Evolutionary conservation across 192 early-diverging fungal species (phyloP).

Genomic region (Coemansia guatemalensis): DNA sequence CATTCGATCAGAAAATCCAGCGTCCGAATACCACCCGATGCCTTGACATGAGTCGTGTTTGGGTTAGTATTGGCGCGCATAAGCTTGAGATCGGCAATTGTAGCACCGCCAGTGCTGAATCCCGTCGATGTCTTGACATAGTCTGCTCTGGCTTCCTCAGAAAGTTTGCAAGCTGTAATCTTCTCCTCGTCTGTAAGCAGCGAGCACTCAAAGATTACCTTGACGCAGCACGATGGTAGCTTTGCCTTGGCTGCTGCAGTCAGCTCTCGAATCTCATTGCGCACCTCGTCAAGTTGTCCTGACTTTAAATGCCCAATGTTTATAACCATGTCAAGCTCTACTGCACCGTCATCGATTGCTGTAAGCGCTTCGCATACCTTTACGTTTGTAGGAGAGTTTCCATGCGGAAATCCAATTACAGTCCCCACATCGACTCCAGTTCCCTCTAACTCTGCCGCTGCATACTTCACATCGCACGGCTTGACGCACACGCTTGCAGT

Average conservation of each 20-base stretch:
- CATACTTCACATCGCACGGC: constrained; percentile 60
- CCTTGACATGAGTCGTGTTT: constrained; percentile 54
- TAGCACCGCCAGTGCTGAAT: constrained; percentile 57
- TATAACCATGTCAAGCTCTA: constrained; percentile 61
- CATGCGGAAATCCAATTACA: constrained; percentile 63
- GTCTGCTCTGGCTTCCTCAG: constrained; percentile 56
- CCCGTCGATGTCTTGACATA: constrained; percentile 67
- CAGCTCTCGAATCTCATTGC: constrained; percentile 46
- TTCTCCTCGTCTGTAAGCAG: constrained; percentile 59
- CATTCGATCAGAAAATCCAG: constrained; percentile 58
- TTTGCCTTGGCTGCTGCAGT: constrained; percentile 45
- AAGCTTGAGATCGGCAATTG: constrained; percentile 51
- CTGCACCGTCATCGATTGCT: constrained; percentile 59
- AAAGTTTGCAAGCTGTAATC: constrained; percentile 41
- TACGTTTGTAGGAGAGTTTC: constrained; percentile 52
- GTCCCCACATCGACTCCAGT: constrained; percentile 59
- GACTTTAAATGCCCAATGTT: constrained; percentile 60
- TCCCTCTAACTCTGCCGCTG: constrained; percentile 36
- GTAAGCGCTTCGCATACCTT: constrained; percentile 58
- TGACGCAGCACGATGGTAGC: constrained; percentile 52
- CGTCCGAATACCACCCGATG: constrained; percentile 59
- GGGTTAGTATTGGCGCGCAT: constrained; percentile 54
- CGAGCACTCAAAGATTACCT: constrained; percentile 64
- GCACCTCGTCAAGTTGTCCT: constrained; percentile 41
- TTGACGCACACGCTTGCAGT: constrained; percentile 61